Conservation (phyloP, 345 rosid genomes). For the Hibiscus tridactylites region DNA sequence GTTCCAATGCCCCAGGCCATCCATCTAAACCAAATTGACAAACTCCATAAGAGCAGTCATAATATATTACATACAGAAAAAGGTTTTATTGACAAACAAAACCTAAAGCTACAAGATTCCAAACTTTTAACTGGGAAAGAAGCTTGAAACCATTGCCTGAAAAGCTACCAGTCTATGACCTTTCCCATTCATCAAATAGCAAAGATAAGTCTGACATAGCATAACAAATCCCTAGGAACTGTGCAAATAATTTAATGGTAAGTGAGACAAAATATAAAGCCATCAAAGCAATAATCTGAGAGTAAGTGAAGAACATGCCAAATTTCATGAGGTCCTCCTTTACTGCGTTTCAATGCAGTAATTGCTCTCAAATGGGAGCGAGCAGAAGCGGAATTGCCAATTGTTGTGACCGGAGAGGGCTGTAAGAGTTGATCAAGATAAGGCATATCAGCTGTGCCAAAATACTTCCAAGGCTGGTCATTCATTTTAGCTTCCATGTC, state of each 20-base stretch:
- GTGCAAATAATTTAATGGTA: background rate
- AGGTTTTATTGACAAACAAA: background rate
- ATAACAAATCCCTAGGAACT: background rate
- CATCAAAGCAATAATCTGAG: slow-evolving; percentile 18
- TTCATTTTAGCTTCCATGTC: slow-evolving; percentile 93
- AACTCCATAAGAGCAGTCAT: background rate
- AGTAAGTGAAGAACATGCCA: slow-evolving; percentile 41
- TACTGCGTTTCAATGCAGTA: slow-evolving; percentile 84
- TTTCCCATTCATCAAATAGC: background rate
- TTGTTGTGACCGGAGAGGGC: slow-evolving; percentile 71
- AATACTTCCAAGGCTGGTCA: slow-evolving; percentile 86
- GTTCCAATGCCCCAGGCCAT: background rate
- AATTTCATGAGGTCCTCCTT: slow-evolving; percentile 71
- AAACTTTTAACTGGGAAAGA: background rate
- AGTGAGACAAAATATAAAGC: background rate
- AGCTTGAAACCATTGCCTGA: background rate
- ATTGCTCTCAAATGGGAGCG: slow-evolving; percentile 77
- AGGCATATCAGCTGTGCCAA: slow-evolving; percentile 90
- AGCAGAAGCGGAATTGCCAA: slow-evolving; percentile 66
- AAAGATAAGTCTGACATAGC: background rate
- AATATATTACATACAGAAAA: background rate
- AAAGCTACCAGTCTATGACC: background rate
- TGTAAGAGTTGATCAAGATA: slow-evolving; percentile 89
- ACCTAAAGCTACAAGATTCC: background rate
- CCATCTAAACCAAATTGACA: background rate